Evolutionary conservation across 352 stramenopile genomes (phyloP).

Genomic region (Pythium guiyangense): DNA sequence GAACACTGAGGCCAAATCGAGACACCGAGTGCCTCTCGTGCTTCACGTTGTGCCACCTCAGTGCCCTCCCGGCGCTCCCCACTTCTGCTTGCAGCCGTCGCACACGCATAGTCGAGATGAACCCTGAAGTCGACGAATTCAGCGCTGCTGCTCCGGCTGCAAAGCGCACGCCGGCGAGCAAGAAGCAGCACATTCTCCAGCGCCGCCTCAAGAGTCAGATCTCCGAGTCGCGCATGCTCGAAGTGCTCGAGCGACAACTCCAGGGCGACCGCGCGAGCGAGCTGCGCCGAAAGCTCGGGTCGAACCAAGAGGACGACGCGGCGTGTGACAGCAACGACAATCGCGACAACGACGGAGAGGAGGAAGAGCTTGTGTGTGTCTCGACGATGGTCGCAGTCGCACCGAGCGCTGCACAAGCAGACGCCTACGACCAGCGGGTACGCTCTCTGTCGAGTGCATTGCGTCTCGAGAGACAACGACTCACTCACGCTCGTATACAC

Average conservation of each 20-base stretch:
- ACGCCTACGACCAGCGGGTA: slow-evolving; percentile 27
- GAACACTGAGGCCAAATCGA: too few species aligned
- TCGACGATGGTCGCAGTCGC: slow-evolving; percentile 64
- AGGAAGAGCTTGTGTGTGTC: slow-evolving; percentile 72
- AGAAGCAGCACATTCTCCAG: slow-evolving; percentile 29
- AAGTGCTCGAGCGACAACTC: slow-evolving; percentile 54
- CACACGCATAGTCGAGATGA: background rate
- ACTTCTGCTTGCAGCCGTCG: too few species aligned
- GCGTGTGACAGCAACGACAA: background rate
- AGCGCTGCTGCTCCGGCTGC: too few species aligned
- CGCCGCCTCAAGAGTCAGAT: slow-evolving; percentile 56
- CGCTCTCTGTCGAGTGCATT: background rate
- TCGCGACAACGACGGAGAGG: slow-evolving; percentile 10
- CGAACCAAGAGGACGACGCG: slow-evolving; percentile 24
- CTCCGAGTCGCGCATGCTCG: slow-evolving; percentile 62
- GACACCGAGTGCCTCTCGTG: too few species aligned
- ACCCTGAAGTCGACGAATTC: slow-evolving; percentile 12
- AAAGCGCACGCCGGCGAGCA: background rate
- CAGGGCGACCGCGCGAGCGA: slow-evolving; percentile 8
- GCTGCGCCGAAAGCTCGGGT: slow-evolving; percentile 17
- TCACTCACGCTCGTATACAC: background rate
- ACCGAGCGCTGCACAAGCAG: slow-evolving; percentile 5
- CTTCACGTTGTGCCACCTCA: too few species aligned
- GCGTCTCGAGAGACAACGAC: background rate
- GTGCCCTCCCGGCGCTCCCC: too few species aligned